phyloP scores from a whole-genome alignment of 2,329 filamentous ascomycete genomes.

The Incumbomyces delicatus region DNA sequence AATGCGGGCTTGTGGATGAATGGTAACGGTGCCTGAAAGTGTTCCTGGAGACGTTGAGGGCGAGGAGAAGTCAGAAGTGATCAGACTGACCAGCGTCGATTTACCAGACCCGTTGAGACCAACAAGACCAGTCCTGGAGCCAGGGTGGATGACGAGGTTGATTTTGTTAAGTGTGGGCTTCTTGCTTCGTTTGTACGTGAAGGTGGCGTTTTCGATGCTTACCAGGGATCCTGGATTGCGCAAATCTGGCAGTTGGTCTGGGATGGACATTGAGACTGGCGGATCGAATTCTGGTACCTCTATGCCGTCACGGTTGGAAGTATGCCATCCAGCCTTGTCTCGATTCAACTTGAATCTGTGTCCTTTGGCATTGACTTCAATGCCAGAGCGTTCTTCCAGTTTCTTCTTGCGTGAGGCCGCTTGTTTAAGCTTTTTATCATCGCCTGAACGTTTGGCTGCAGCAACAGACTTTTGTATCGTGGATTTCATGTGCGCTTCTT shows the following conservation, averaged over 20 bases:
- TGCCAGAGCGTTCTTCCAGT: constrained; percentile 68
- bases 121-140: constrained; percentile 64
- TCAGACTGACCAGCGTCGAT: constrained; percentile 63
- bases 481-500: constrained; percentile 70
- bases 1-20: constrained; percentile 59
- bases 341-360: constrained; percentile 72
- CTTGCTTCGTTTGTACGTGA: constrained; percentile 46
- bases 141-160: constrained; percentile 59
- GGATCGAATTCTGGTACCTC: constrained; percentile 55
- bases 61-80: constrained; percentile 29
- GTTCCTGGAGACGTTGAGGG: constrained; percentile 34
- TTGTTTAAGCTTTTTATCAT: constrained; percentile 78
- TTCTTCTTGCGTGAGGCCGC: constrained; percentile 78
- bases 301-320: constrained; percentile 54
- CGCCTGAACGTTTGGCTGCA: constrained; percentile 64
- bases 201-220: constrained; percentile 59
- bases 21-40: constrained; percentile 48
- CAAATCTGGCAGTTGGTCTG: constrained; percentile 41
- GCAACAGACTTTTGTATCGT: constrained; percentile 66
- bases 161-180: constrained; percentile 51
- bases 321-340: constrained; percentile 56
- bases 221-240: constrained; percentile 66
- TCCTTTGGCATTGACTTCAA: constrained; percentile 63
- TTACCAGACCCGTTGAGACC: constrained; percentile 77
- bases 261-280: constrained; percentile 14